These are phyloP conservation scores for Rhodotorula sp. DNA, from an alignment of 1,284 basidiomycete species.

Conservation along the genomic window DNA sequence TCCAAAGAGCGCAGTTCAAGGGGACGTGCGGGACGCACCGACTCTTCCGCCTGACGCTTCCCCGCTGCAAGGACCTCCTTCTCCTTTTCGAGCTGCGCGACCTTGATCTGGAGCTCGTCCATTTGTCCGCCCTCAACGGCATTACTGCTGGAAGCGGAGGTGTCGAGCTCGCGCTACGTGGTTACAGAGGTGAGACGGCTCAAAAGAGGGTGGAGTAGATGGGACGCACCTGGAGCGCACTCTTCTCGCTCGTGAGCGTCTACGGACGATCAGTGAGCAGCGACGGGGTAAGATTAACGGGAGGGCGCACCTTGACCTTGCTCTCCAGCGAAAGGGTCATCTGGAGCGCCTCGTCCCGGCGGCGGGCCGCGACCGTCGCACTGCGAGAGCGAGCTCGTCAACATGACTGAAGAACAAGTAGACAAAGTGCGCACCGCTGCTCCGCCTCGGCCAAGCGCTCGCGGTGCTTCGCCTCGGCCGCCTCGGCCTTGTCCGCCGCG, in stretches of 20 bases:
- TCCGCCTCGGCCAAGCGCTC: not conserved
- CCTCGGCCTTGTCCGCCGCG: not conserved
- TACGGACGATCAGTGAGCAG: not conserved
- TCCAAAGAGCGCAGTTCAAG: rapidly evolving
- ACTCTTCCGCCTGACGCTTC: not conserved
- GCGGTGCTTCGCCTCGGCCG: not conserved
- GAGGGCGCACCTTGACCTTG: no score
- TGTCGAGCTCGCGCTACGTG: not conserved
- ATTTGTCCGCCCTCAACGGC: not conserved
- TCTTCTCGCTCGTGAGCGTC: not conserved
- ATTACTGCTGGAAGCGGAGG: not conserved
- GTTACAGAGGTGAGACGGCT: not conserved
- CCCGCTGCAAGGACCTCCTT: not conserved
- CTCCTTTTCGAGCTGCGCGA: not conserved
- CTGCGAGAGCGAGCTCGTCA: not conserved
- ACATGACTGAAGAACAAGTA: no score
- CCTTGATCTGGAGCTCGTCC: not conserved
- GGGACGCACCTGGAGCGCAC: not conserved
- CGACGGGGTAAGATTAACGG: no score
- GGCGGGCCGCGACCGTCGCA: not conserved
- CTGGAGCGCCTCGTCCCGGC: not conserved
- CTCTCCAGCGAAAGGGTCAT: no score
- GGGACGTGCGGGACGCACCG: not conserved
- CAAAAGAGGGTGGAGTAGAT: not conserved
- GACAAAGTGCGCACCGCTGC: not conserved